phyloP scores from a whole-genome alignment of 345 rosid genomes.

The Orychophragmus violaceus region DNA sequence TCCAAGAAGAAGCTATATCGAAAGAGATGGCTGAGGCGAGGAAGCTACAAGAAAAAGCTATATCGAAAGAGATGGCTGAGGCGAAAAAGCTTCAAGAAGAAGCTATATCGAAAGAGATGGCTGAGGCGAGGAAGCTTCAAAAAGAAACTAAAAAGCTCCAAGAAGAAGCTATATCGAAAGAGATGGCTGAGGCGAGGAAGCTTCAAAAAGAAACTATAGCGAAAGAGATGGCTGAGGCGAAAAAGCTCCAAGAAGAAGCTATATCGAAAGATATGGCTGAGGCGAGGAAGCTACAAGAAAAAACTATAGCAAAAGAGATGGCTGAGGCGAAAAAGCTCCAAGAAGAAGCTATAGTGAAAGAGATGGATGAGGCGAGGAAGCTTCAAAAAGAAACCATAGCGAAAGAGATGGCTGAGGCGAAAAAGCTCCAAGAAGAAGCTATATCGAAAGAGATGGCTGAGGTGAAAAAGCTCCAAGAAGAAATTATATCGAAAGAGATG shows the following conservation, averaged over 20 bases:
- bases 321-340: not conserved
- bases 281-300: constrained; percentile 8
- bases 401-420: constrained; percentile 10
- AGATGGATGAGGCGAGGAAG: constrained; percentile 18
- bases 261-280: not conserved
- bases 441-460: constrained; percentile 8
- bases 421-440: constrained; percentile 24
- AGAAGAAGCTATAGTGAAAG: constrained; percentile 5
- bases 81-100: constrained; percentile 25
- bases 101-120: constrained; percentile 4
- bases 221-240: constrained; percentile 6
- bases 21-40: constrained; percentile 18
- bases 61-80: too few relatives aligned
- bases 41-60: constrained; percentile 28
- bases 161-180: not conserved
- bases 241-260: constrained; percentile 4
- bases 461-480: constrained; percentile 1
- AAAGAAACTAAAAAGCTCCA: constrained; percentile 8
- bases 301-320: not conserved
- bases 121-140: not conserved
- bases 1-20: not conserved
- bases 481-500: not conserved
- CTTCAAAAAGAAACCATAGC: constrained; percentile 25
- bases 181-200: not conserved
- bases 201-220: constrained; percentile 19